Evolutionary conservation across 768 basidiomycete species (phyloP).

Genomic region (Lentinula guzmanii): DNA sequence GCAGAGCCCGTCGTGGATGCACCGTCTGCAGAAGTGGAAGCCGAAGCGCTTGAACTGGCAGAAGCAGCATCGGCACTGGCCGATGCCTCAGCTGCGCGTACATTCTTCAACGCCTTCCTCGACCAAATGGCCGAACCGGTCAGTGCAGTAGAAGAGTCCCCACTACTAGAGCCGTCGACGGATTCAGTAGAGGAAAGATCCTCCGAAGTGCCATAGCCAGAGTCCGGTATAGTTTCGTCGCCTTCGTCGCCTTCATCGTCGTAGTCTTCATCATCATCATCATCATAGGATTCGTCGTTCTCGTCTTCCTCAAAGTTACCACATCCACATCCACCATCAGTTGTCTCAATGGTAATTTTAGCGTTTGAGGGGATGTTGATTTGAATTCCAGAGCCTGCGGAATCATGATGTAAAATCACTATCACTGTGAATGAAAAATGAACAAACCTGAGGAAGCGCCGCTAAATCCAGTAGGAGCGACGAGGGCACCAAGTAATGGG

Average conservation of each 20-base stretch:
- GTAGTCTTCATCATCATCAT: neutral
- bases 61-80: neutral
- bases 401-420: no score
- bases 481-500: neutral
- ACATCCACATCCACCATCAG: neutral
- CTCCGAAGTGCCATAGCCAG: neutral
- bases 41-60: neutral
- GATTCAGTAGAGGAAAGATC: neutral
- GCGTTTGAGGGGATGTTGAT: neutral
- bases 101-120: neutral
- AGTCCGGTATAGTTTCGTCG: neutral
- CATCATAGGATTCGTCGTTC: neutral
- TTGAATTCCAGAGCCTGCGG: neutral
- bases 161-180: neutral
- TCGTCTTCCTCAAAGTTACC: neutral
- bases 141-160: neutral
- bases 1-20: neutral
- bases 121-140: neutral
- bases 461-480: neutral
- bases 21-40: neutral
- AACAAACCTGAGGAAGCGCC: neutral
- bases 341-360: neutral
- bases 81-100: neutral
- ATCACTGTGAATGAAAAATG: neutral
- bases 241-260: neutral